These are phyloP conservation scores for Cunninghamia lanceolata DNA, from an alignment of 75 land plant species.

Conservation along the genomic window DNA sequence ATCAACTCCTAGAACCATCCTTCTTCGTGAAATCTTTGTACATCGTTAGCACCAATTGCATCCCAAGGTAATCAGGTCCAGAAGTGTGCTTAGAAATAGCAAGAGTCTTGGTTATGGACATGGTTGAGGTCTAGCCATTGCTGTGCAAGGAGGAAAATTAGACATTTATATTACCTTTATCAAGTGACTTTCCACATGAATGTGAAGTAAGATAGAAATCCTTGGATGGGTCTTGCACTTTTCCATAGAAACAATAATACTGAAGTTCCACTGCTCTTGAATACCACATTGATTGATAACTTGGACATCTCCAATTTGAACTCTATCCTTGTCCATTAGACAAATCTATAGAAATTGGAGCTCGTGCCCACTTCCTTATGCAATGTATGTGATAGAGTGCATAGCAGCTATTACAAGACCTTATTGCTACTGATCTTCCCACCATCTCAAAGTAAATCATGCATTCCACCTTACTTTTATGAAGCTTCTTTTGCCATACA, in stretches of 20 bases:
- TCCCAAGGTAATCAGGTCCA: too few relatives aligned
- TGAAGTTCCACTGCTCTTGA: conserved; percentile 49
- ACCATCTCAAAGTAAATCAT: conserved; percentile 97
- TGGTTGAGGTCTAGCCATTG: conserved; percentile 68
- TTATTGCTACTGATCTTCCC: conserved; percentile 60
- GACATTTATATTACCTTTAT: conserved; percentile 32
- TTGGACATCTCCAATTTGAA: conserved; percentile 89
- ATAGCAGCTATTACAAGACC: conserved; percentile 92
- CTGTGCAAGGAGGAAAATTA: conserved; percentile 82
- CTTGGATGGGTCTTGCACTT: conserved; percentile 69
- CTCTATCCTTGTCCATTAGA: conserved; percentile 41
- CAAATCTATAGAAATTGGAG: conserved; percentile 72
- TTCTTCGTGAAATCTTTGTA: too few relatives aligned
- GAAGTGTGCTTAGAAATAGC: too few relatives aligned
- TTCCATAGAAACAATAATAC: conserved; percentile 88
- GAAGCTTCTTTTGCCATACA: conserved; percentile 85
- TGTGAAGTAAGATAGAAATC: conserved; percentile 91
- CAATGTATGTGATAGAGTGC: conserved; percentile 86
- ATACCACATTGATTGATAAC: conserved; percentile 82
- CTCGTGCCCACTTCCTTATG: conserved; percentile 88
- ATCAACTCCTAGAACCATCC: too few relatives aligned
- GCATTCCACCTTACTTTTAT: conserved; percentile 77
- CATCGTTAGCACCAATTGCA: too few relatives aligned
- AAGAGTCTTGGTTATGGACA: too few relatives aligned
- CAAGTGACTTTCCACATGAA: conserved; percentile 81